These are phyloP conservation scores for Diospyros kaki DNA, from an alignment of 148 eudicot genomes.

Conservation along the genomic window DNA sequence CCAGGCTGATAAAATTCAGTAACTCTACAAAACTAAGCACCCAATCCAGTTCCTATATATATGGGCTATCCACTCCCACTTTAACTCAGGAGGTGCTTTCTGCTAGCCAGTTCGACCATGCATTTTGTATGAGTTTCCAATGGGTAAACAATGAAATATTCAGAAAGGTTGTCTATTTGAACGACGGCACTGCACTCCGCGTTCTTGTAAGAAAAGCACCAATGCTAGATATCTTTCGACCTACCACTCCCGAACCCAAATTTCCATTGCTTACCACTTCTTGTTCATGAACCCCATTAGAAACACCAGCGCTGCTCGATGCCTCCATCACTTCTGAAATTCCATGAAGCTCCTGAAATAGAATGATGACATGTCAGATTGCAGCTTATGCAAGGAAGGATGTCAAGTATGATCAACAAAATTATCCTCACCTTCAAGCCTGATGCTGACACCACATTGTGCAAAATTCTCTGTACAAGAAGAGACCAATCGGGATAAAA, in stretches of 20 bases:
- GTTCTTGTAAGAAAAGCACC: constrained; percentile 55
- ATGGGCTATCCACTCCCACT: background rate
- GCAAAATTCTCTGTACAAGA: constrained; percentile 29
- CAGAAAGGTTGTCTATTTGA: constrained; percentile 25
- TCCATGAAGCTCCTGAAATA: constrained; percentile 43
- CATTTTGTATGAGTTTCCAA: background rate
- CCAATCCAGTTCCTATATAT: background rate
- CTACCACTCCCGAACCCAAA: constrained; percentile 28
- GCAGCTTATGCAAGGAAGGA: background rate
- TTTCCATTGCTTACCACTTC: constrained; percentile 25
- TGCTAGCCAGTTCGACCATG: too few relatives aligned
- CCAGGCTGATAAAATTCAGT: background rate
- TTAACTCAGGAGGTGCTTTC: background rate
- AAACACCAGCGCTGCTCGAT: constrained; percentile 22
- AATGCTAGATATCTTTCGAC: constrained; percentile 29
- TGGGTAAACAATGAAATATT: background rate
- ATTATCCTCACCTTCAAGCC: constrained; percentile 40
- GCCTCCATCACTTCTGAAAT: constrained; percentile 28
- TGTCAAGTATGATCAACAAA: too few relatives aligned
- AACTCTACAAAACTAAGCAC: constrained; percentile 9
- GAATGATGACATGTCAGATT: background rate
- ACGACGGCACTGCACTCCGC: constrained; percentile 44
- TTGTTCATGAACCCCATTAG: constrained; percentile 25
- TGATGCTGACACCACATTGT: constrained; percentile 32
- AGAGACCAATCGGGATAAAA: constrained; percentile 1